Base-by-base conservation (phyloP, 768 basidiomycete genomes). In the Rhodotorula toruloides region DNA sequence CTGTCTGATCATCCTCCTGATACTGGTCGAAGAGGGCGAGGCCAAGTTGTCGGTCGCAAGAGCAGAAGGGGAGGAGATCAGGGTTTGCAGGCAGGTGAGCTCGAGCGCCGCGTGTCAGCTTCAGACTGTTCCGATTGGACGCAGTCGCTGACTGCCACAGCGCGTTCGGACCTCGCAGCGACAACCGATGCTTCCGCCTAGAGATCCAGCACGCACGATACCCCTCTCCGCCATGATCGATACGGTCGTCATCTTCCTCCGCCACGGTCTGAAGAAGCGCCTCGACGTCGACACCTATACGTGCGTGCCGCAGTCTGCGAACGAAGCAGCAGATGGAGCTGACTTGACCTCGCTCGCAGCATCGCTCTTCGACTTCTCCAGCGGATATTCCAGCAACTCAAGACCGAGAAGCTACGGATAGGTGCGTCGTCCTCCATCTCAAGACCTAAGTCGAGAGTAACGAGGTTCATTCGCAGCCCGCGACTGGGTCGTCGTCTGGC, bases 1-100 rank as follows among this genome's bases (percentile, higher is more conserved):
- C 0, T 12, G 19, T n/a, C 65, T 73, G 27, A 44, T 61, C 17
- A 7, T 65, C n/a, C 29, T 70, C 40, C 50, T 50, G 14, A 36
- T 73, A 14, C 60, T 73, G 17, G 55, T 70, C 40, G 72, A 73
- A 44, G 69, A 73, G 16, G 62, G 65, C 25, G 63, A 60, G 40
- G 60, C 63, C 6, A 63, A 50, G 31, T 50, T 73, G 7, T 2
- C 31, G 14, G 7, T 17, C 17, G 31, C 54, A 39, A 6, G 0
- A 8, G 40, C 49, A 27, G 54, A 4, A 6, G 27, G 4, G 25
- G 59, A 53, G 10, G 48, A 21, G 16, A 31, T 69, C 2, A 9
- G 64, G 57, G 17, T 70, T 16, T 70, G 68, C 29, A 32, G 68
- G 25, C 68, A 68, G 54, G 67, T 68, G 10, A n/a, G n/a, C n/a